A percentile compares a stretch with the other conserved stretches of the same genome.
phyloP scores from a whole-genome alignment of 1,139 yeast species.

The Yamadazyma spencermartinsiae region DNA sequence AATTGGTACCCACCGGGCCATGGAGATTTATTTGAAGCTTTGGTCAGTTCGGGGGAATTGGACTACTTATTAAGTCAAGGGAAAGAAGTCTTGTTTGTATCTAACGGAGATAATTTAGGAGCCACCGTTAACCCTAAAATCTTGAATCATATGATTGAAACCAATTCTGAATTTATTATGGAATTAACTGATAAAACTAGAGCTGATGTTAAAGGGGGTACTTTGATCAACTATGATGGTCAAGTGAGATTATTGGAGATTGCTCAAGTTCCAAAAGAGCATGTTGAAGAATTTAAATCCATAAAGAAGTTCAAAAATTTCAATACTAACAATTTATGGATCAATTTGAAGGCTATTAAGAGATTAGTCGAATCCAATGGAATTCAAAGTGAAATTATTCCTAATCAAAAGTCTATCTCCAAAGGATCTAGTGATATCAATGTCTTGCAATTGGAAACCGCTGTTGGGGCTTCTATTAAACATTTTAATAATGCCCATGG shows the following conservation, averaged over 20 bases:
- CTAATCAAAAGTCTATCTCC: conserved; percentile 82
- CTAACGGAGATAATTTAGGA: conserved; percentile 97
- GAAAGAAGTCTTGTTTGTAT: conserved; percentile 90
- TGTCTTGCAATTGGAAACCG: conserved; percentile 95
- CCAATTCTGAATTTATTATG: conserved; percentile 94
- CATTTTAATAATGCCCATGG: conserved; percentile 96
- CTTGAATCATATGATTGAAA: conserved; percentile 88
- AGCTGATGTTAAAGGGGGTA: conserved; percentile 99
- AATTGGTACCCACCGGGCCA: conserved; percentile 99
- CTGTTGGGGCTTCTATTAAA: conserved; percentile 98
- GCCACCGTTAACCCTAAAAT: conserved; percentile 95
- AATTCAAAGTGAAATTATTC: conserved; percentile 90
- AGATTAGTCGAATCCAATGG: conserved; percentile 84
- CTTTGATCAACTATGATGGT: conserved; percentile 94
- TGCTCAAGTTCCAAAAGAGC: conserved; percentile 99
- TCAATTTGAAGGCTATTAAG: conserved; percentile 90
- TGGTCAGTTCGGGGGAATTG: conserved; percentile 87
- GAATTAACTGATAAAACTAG: conserved; percentile 98
- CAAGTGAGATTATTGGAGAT: conserved; percentile 92
- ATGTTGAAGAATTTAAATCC: conserved; percentile 96
- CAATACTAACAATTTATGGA: conserved; percentile 98
- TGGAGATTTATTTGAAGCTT: conserved; percentile 93
- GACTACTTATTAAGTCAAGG: conserved; percentile 91
- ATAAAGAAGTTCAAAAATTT: conserved; percentile 97
- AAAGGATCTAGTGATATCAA: conserved; percentile 76